Percentiles rank a stretch among this genome's conserved stretches.
phyloP scores from a whole-genome alignment of 2,329 filamentous ascomycete genomes.

The Pyricularia grisea region DNA sequence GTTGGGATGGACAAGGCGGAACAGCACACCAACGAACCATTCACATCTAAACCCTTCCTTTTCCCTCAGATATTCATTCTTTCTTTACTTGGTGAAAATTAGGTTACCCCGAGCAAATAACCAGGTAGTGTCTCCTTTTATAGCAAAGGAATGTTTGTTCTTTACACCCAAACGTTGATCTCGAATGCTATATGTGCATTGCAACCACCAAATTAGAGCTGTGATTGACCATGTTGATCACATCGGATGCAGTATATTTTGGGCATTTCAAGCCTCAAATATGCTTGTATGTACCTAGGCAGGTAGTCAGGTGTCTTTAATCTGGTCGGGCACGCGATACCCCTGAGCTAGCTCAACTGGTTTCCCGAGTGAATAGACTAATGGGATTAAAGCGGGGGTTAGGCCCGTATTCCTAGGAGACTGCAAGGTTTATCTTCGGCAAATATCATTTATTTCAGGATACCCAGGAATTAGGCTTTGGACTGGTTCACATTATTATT shows the following conservation, averaged over 20 bases:
- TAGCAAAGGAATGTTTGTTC: not conserved
- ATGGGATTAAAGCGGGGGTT: too few species aligned
- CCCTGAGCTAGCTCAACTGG: not conserved
- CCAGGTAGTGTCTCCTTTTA: not conserved
- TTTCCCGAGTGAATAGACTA: not conserved
- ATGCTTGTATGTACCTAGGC: too few species aligned
- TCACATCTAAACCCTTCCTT: not conserved
- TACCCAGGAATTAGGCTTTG: not conserved
- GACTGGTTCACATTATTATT: not conserved
- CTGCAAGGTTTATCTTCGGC: too few species aligned
- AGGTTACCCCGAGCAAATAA: not conserved
- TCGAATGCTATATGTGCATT: too few species aligned
- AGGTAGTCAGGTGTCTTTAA: too few species aligned
- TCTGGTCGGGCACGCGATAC: not conserved
- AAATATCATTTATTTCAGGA: too few species aligned
- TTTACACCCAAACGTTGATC: not conserved
- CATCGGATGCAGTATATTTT: too few species aligned
- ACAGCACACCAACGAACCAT: not conserved
- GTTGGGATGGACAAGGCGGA: not conserved
- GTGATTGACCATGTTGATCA: not conserved
- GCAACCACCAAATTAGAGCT: not conserved
- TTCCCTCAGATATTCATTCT: not conserved
- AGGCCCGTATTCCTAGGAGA: too few species aligned
- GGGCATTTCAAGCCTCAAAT: too few species aligned
- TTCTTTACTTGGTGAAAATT: not conserved